These are phyloP conservation scores for Russula abietina DNA, from an alignment of 768 basidiomycete genomes.

Conservation along the genomic window DNA sequence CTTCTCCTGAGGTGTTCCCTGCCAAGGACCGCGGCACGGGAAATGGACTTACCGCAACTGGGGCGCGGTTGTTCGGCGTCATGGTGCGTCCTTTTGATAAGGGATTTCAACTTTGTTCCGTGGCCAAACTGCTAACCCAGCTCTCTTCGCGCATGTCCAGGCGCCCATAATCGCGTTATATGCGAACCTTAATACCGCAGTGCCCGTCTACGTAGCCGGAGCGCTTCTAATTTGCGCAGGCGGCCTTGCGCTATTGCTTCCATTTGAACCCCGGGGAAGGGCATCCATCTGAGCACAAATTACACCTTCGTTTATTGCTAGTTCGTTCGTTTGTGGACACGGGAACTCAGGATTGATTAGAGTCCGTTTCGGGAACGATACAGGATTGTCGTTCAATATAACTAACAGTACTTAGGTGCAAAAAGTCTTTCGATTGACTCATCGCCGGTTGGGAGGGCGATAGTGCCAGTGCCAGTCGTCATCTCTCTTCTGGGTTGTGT, in stretches of 20 bases:
- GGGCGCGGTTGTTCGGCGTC: slow-evolving; percentile 60
- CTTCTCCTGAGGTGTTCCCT: slow-evolving; percentile 66
- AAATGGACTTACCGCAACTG: slow-evolving; percentile 56
- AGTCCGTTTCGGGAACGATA: not conserved
- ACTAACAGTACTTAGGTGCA: not conserved
- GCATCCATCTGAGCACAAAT: slow-evolving; percentile 47
- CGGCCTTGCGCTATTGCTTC: slow-evolving; percentile 52
- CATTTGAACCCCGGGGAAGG: slow-evolving; percentile 71
- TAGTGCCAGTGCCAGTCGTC: no score
- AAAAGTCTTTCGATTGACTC: no score
- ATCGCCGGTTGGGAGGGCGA: no score
- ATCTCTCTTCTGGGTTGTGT: no score
- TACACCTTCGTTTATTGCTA: not conserved
- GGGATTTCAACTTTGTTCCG: no score
- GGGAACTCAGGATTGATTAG: no score
- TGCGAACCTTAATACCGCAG: slow-evolving; percentile 54
- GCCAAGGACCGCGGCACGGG: slow-evolving; percentile 71
- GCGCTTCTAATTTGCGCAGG: slow-evolving; percentile 58
- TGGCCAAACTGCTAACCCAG: no score
- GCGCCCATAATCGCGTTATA: slow-evolving; percentile 69
- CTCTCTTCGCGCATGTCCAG: slow-evolving; percentile 31
- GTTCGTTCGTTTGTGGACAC: not conserved
- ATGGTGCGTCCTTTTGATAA: slow-evolving; percentile 40
- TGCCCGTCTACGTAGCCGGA: slow-evolving; percentile 69
- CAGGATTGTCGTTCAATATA: not conserved